These are phyloP conservation scores for Mortierella sp. DNA, from an alignment of 371 early-diverging fungal genomes.

Conservation along the genomic window DNA sequence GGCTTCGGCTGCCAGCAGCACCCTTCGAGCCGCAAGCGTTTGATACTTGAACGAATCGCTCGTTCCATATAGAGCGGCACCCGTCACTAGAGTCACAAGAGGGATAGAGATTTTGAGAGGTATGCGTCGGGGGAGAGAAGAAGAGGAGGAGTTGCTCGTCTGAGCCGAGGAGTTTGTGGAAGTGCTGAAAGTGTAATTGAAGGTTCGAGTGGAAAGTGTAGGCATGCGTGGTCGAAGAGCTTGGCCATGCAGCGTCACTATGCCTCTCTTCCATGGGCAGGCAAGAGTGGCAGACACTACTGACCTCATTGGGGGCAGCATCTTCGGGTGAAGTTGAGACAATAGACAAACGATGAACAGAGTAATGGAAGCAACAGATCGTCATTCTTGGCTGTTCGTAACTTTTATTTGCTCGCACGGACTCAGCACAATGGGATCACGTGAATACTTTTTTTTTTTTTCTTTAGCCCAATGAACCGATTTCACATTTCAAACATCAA, in stretches of 20 bases:
- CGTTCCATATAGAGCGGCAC: conserved; percentile 58
- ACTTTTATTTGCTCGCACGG: background rate
- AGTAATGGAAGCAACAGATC: background rate
- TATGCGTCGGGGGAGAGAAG: conserved; percentile 22
- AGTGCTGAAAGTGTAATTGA: background rate
- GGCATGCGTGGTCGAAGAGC: background rate
- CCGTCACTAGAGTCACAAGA: conserved; percentile 30
- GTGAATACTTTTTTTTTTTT: background rate
- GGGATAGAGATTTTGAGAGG: conserved; percentile 27
- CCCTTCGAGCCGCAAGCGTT: conserved; percentile 59
- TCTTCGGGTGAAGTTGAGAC: background rate
- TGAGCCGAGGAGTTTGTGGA: background rate
- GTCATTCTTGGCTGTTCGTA: too few relatives aligned
- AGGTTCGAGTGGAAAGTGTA: background rate
- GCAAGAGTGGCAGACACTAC: background rate
- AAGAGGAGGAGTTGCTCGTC: conserved; percentile 9
- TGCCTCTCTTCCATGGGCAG: background rate
- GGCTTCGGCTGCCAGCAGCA: conserved; percentile 60
- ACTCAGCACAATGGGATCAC: background rate
- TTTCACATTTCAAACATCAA: background rate
- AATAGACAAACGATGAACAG: background rate
- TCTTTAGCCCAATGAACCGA: too few relatives aligned
- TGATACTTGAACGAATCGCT: conserved; percentile 63
- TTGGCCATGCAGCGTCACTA: background rate
- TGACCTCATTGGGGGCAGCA: background rate